Evolutionary conservation across 2,329 filamentous ascomycete species (phyloP).

Genomic region (Lachnellula arida): DNA sequence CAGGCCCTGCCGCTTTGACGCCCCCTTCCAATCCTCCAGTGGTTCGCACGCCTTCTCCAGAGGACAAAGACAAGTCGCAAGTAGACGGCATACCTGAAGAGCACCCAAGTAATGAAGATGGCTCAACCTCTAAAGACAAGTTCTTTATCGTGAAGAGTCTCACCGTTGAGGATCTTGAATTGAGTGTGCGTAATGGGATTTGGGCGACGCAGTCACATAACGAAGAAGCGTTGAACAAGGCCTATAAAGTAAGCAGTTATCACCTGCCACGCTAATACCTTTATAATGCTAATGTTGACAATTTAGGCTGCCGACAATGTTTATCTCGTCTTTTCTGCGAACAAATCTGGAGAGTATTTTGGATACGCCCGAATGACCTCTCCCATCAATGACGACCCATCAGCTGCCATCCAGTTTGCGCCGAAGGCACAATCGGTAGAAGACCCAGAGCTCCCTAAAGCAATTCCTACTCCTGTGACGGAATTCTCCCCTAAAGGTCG

Average conservation of each 20-base stretch:
- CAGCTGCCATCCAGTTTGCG: constrained; percentile 63
- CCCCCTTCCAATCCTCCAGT: constrained; percentile 19
- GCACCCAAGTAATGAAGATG: constrained; percentile 2
- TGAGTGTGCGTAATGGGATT: constrained; percentile 79
- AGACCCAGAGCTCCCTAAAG: constrained; percentile 66
- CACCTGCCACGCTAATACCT: constrained; percentile 1
- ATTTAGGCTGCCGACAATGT: constrained; percentile 74
- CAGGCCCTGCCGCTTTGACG: constrained; percentile 28
- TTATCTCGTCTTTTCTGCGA: constrained; percentile 90
- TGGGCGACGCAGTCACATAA: constrained; percentile 97
- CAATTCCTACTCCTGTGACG: constrained; percentile 74
- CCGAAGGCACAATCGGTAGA: constrained; percentile 56
- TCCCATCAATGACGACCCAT: constrained; percentile 71
- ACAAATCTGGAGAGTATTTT: constrained; percentile 96
- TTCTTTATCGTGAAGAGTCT: constrained; percentile 94
- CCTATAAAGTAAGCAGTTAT: constrained; percentile 62
- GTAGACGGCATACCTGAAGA: constrained; percentile 8
- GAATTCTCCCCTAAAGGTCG: constrained; percentile 73
- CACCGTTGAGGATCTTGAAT: constrained; percentile 82
- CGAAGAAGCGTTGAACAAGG: constrained; percentile 74
- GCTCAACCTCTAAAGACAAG: constrained; percentile 51
- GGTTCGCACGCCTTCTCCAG: constrained; percentile 23
- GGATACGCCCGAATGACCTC: constrained; percentile 91
- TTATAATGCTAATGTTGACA: constrained; percentile 7
- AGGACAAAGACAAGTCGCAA: constrained; percentile 32